phyloP scores from a whole-genome alignment of 2,329 filamentous ascomycete genomes.

The Verticillium longisporum region DNA sequence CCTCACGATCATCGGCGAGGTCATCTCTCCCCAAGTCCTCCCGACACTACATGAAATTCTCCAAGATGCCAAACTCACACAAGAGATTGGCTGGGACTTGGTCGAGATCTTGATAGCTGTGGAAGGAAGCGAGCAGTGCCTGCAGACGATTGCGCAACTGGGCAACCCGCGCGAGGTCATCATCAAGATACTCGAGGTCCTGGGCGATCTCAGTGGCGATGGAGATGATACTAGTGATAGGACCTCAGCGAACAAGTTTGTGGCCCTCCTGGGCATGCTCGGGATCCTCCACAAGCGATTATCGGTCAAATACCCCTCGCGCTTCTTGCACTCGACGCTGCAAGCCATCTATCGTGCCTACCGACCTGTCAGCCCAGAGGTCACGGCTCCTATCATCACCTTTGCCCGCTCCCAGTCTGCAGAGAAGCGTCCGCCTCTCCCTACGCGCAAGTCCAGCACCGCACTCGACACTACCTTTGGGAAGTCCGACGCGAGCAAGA shows the following conservation, averaged over 20 bases:
- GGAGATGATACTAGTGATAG: slow-evolving; percentile 19
- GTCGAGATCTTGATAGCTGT: slow-evolving; percentile 67
- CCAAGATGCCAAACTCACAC: slow-evolving; percentile 60
- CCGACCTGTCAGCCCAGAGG: slow-evolving; percentile 55
- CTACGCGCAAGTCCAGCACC: slow-evolving; percentile 51
- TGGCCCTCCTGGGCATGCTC: slow-evolving; percentile 64
- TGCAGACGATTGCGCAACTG: slow-evolving; percentile 67
- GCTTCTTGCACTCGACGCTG: slow-evolving; percentile 71
- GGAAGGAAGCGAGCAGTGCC: slow-evolving; percentile 60
- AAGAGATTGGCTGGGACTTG: slow-evolving; percentile 78
- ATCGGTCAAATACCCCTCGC: slow-evolving; percentile 69
- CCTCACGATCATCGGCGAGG: slow-evolving; percentile 70
- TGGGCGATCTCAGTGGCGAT: slow-evolving; percentile 41
- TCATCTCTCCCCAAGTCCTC: slow-evolving; percentile 59
- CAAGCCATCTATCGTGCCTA: slow-evolving; percentile 65
- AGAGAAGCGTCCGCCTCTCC: slow-evolving; percentile 57
- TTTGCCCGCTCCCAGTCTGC: slow-evolving; percentile 64
- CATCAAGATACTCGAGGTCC: slow-evolving; percentile 68
- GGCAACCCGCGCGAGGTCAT: slow-evolving; percentile 79
- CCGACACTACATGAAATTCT: slow-evolving; percentile 62
- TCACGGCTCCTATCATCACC: slow-evolving; percentile 63
- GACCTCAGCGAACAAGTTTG: slow-evolving; percentile 39
- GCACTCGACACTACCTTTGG: slow-evolving; percentile 47
- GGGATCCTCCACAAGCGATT: slow-evolving; percentile 67
- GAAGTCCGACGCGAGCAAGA: slow-evolving; percentile 46